Evolutionary conservation across 2,329 filamentous ascomycete species (phyloP).

Genomic region (Coniochaeta ligniaria): DNA sequence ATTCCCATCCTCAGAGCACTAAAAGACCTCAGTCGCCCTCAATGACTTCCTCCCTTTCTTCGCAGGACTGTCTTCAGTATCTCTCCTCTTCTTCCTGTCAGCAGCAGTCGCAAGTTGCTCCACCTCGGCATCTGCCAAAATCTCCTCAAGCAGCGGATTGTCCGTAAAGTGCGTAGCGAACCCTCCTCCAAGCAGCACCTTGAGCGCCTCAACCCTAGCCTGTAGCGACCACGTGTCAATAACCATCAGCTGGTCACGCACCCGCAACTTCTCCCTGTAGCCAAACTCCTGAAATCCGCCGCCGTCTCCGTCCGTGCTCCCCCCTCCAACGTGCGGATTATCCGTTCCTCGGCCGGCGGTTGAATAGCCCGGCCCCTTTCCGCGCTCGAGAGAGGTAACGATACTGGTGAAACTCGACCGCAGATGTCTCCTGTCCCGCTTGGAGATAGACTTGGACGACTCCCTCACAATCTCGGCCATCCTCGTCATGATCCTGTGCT

Average conservation of each 20-base stretch:
- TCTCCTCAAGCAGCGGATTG: constrained; percentile 29
- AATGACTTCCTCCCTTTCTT: not conserved
- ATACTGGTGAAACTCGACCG: constrained; percentile 43
- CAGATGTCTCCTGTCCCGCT: constrained; percentile 38
- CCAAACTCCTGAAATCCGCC: constrained; percentile 39
- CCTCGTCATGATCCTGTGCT: constrained; percentile 37
- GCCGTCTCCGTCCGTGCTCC: constrained; percentile 31
- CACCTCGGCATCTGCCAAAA: constrained; percentile 23
- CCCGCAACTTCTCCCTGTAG: constrained; percentile 43
- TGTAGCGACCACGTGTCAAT: constrained; percentile 46
- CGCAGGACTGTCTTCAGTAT: not conserved
- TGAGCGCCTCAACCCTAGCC: constrained; percentile 39
- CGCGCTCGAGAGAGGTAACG: constrained; percentile 45
- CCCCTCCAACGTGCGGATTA: constrained; percentile 34
- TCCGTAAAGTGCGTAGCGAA: constrained; percentile 29
- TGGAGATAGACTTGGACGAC: constrained; percentile 40
- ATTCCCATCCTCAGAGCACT: not conserved
- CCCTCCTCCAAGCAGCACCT: constrained; percentile 38
- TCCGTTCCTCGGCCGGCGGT: constrained; percentile 33
- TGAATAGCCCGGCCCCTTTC: constrained; percentile 47
- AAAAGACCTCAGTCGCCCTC: not conserved
- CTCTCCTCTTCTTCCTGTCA: not conserved
- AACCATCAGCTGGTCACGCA: constrained; percentile 34
- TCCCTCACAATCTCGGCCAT: constrained; percentile 40
- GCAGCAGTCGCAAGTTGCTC: constrained; percentile 13